Percentiles rank a stretch among this genome's conserved stretches.
Conservation (phyloP, 257 asterid species). For the Scutellaria baicalensis region DNA sequence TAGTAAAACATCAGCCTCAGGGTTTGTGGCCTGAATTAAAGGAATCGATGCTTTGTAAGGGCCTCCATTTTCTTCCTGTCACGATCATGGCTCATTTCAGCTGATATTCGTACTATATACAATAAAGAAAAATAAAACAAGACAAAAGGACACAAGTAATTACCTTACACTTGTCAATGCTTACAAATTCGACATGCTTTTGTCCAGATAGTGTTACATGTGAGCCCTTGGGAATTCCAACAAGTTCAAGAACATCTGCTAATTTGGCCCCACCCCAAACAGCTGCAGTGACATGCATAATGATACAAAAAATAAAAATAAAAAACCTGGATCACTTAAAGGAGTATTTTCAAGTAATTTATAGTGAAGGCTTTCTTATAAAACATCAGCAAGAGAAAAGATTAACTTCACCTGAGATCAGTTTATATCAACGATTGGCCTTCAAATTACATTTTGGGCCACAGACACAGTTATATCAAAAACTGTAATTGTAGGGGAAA, state of each 20-base stretch:
- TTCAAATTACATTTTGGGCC: not conserved
- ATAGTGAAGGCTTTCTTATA: not conserved
- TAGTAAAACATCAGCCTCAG: slow-evolving; percentile 85
- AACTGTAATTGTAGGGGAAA: not conserved
- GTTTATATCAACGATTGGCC: not conserved
- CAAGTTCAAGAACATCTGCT: slow-evolving; percentile 83
- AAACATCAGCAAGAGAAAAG: not conserved
- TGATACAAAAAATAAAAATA: slow-evolving; percentile 5
- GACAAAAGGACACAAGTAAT: slow-evolving; percentile 4
- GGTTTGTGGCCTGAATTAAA: slow-evolving; percentile 80
- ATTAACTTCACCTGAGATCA: not conserved
- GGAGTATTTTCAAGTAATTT: not conserved
- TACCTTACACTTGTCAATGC: slow-evolving; percentile 99
- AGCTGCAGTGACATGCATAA: slow-evolving; percentile 45
- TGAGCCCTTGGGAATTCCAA: slow-evolving; percentile 69
- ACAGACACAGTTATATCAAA: not conserved
- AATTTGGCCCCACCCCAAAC: slow-evolving; percentile 93
- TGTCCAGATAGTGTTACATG: slow-evolving; percentile 58
- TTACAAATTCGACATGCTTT: slow-evolving; percentile 87
- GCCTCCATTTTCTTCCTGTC: slow-evolving; percentile 95
- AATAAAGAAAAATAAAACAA: slow-evolving; percentile 2
- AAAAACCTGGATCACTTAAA: not conserved
- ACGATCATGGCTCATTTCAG: slow-evolving; percentile 10
- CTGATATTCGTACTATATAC: not conserved
- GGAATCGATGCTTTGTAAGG: slow-evolving; percentile 96